Base-by-base conservation (phyloP, 768 basidiomycete genomes). In the Mycena floridula region DNA sequence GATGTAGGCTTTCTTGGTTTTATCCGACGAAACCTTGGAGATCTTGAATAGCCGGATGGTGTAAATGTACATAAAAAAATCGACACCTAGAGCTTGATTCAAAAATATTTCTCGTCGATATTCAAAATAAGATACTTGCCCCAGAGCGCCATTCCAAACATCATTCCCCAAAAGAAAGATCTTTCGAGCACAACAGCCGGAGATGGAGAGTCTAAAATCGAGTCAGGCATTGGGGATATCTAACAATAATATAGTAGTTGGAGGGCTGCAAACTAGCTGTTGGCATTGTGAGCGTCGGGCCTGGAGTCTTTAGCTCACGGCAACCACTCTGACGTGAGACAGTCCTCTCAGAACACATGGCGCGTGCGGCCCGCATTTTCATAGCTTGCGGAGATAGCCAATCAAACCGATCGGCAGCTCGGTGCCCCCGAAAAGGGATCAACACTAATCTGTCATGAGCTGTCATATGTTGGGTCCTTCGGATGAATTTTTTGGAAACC, bases 71-170 rank as follows among this genome's bases (percentile, higher is more conserved):
- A 39, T 39, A 22, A 20, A 39, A 16, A 39, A 15, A 4, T 39
- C 38, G 13, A 39, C 18, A 20, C 38, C 38, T 39, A 22, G 5
- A 39, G 23, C 13, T 11, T 22, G 38, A n/a, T n/a, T n/a, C n/a
- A 24, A 3, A 39, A 16, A 16, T 39, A 39, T 39, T 16, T 13
- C 18, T 39, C n/a, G 22, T 15, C 3, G n/a, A 16, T 16, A 8
- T 24, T 5, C n/a, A 11, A 22, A 39, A 15, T 16, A 22, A 39
- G 5, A 13, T 39, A 4, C 53, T 20, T 37, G 54, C 55, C 55
- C 20, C 54, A 56, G 27, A 56, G 22, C 3, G 51, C 54, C 13
- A 41, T 40, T 22, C 25, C 49, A 50, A 40, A 54, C 43, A 47
- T 52, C 44, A 43, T 49, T 54, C 25, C 53, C 53, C 13, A 56